Evolutionary conservation across 108 stramenopile genomes (phyloP).

Genomic region (Nitzschia palea): DNA sequence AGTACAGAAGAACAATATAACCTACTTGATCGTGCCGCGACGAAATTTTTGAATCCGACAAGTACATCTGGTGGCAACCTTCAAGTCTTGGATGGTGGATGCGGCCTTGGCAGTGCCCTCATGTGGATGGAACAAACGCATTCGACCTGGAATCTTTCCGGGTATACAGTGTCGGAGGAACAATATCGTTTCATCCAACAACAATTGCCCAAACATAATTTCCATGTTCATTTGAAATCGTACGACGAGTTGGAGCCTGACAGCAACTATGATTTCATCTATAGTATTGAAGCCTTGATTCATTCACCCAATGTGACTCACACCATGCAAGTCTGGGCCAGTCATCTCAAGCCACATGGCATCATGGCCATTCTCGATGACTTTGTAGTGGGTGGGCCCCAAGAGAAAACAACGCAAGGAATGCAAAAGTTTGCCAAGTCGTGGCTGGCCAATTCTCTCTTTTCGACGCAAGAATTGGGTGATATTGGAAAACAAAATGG

Average conservation of each 20-base stretch:
- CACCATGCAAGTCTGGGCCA: slow-evolving; percentile 43
- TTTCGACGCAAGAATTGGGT: slow-evolving; percentile 32
- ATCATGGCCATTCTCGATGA: slow-evolving; percentile 56
- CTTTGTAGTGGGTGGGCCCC: slow-evolving; percentile 30
- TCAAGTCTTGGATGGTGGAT: slow-evolving; percentile 58
- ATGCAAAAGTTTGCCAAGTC: slow-evolving; percentile 41
- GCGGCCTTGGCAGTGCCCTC: slow-evolving; percentile 50
- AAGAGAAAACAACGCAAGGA: slow-evolving; percentile 19
- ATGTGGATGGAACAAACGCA: slow-evolving; percentile 57
- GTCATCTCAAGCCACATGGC: slow-evolving; percentile 38
- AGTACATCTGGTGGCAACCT: neutral
- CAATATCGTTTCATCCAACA: slow-evolving; percentile 39
- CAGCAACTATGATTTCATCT: slow-evolving; percentile 38
- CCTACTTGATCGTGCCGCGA: slow-evolving; percentile 28
- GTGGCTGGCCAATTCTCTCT: slow-evolving; percentile 50
- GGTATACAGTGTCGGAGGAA: slow-evolving; percentile 55
- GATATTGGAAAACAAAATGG: slow-evolving; percentile 16
- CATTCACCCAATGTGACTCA: slow-evolving; percentile 39
- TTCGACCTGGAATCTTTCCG: slow-evolving; percentile 36
- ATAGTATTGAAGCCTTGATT: slow-evolving; percentile 63
- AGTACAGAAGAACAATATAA: slow-evolving; percentile 45
- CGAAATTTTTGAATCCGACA: neutral
- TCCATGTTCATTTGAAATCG: slow-evolving; percentile 34
- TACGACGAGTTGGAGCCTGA: slow-evolving; percentile 38
- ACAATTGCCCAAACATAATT: slow-evolving; percentile 50